Conservation (phyloP, 139 green algal species). For the Ettlia oleoabundans region DNA sequence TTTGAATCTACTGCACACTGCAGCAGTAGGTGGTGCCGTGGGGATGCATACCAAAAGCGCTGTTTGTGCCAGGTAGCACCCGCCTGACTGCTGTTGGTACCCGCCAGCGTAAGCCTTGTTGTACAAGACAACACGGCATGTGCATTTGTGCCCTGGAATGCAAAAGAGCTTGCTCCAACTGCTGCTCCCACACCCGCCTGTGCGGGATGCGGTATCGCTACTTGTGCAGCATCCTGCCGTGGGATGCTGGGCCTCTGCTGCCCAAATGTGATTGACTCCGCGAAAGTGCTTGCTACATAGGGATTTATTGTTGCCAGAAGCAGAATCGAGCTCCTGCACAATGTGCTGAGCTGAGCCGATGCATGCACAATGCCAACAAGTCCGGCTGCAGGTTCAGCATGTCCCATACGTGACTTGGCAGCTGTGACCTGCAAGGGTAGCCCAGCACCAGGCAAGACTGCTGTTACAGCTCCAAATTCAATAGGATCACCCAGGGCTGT, state of each 20-base stretch:
- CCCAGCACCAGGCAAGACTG: slow-evolving; percentile 4
- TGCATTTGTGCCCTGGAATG: slow-evolving; percentile 53
- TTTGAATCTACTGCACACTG: background rate
- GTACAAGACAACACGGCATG: slow-evolving; percentile 27
- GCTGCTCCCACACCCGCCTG: no score
- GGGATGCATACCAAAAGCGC: background rate
- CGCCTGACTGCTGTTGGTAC: background rate
- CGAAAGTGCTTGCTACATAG: background rate
- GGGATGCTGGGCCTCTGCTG: background rate
- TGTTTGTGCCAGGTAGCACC: background rate
- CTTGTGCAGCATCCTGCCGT: background rate
- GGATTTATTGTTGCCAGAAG: background rate
- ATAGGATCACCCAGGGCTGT: slow-evolving; percentile 91
- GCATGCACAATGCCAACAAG: slow-evolving; percentile 58
- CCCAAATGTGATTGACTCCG: background rate
- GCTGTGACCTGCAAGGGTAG: slow-evolving; percentile 61
- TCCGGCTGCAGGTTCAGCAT: slow-evolving; percentile 82
- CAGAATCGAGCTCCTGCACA: background rate
- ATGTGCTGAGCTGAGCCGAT: background rate
- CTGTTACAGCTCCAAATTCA: slow-evolving; percentile 69
- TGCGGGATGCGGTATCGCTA: background rate
- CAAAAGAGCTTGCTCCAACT: slow-evolving; percentile 40
- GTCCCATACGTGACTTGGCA: slow-evolving; percentile 74
- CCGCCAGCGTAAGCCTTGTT: no score
- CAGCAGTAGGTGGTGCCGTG: background rate